A percentile compares a stretch with the other conserved stretches of the same genome.
Evolutionary conservation across 2,329 filamentous ascomycete species (phyloP).

Genomic region (Corinectria fuckeliana): DNA sequence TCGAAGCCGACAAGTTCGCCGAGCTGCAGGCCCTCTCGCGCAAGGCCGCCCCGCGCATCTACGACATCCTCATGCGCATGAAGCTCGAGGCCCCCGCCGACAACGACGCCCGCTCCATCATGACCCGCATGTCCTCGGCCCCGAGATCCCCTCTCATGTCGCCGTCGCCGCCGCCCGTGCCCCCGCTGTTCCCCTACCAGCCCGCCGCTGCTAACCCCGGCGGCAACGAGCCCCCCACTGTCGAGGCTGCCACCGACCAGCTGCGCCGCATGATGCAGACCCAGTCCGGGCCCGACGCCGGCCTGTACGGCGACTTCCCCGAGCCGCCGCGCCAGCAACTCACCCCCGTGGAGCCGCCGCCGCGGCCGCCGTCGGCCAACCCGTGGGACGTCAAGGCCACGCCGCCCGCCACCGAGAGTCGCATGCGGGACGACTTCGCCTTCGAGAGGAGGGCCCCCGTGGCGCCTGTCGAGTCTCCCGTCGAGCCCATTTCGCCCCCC

Average conservation of each 20-base stretch:
- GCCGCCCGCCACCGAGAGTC: slow-evolving; percentile 28
- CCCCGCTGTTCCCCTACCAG: slow-evolving; percentile 29
- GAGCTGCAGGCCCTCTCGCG: slow-evolving; percentile 56
- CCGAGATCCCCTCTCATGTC: slow-evolving; percentile 40
- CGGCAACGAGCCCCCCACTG: slow-evolving; percentile 29
- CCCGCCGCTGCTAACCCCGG: slow-evolving; percentile 22
- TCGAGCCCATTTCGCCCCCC: slow-evolving; percentile 33
- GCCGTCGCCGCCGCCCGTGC: slow-evolving; percentile 34
- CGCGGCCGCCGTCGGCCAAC: slow-evolving; percentile 49
- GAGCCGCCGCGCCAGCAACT: slow-evolving; percentile 16
- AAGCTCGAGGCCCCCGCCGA: slow-evolving; percentile 51
- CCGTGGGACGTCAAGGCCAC: slow-evolving; percentile 50
- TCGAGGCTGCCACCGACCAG: slow-evolving; percentile 41
- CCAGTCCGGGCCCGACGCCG: slow-evolving; percentile 36
- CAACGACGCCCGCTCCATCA: slow-evolving; percentile 37
- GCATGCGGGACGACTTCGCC: slow-evolving; percentile 30
- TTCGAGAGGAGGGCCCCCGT: slow-evolving; percentile 37
- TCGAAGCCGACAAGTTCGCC: slow-evolving; percentile 57
- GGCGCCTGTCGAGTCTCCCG: slow-evolving; percentile 27
- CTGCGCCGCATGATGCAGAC: slow-evolving; percentile 38
- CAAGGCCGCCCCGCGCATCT: slow-evolving; percentile 55
- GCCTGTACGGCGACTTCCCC: slow-evolving; percentile 27
- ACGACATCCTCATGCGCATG: slow-evolving; percentile 60
- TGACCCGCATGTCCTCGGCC: slow-evolving; percentile 36
- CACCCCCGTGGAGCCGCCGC: slow-evolving; percentile 34